A percentile compares a stretch with the other conserved stretches of the same genome.
These are phyloP conservation scores for Gracilaria gracilis DNA, from an alignment of 23 red algal species.

Conservation along the genomic window DNA sequence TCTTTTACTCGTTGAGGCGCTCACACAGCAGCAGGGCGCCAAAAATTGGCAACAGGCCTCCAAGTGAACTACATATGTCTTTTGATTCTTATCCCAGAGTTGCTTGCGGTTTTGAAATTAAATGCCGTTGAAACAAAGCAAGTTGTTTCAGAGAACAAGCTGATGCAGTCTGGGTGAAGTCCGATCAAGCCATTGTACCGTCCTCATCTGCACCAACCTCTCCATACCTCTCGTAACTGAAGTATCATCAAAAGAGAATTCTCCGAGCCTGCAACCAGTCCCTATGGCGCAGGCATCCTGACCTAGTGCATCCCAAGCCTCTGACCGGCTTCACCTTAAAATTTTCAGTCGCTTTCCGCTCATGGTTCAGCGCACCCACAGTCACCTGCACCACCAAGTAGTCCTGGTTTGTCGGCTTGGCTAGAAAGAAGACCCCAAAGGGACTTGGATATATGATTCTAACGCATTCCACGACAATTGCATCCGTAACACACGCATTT, in stretches of 20 bases:
- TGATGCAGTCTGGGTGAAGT: conserved; percentile 68
- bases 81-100: conserved; percentile 68
- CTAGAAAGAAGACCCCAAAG: conserved; percentile 61
- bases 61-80: conserved; percentile 53
- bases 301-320: conserved; percentile 8
- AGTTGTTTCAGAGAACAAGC: conserved; percentile 67
- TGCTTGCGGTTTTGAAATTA: conserved; percentile 66
- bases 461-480: conserved; percentile 58
- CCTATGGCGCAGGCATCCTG: conserved; percentile 10
- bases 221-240: conserved; percentile 6
- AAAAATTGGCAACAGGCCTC: conserved; percentile 24
- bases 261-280: not conserved
- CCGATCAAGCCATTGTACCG: conserved; percentile 35
- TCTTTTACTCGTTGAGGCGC: conserved; percentile 47
- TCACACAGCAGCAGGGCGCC: not conserved
- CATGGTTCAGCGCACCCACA: conserved; percentile 12
- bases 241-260: not conserved
- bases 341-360: not conserved
- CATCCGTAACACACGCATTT: conserved; percentile 66
- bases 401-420: conserved; percentile 15
- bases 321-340: conserved; percentile 1
- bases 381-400: conserved; percentile 30
- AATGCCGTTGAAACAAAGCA: conserved; percentile 49
- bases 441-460: conserved; percentile 40
- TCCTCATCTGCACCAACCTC: not conserved